These are phyloP conservation scores for Suhomyces maxii DNA, from an alignment of 1,139 yeast species.

Conservation along the genomic window DNA sequence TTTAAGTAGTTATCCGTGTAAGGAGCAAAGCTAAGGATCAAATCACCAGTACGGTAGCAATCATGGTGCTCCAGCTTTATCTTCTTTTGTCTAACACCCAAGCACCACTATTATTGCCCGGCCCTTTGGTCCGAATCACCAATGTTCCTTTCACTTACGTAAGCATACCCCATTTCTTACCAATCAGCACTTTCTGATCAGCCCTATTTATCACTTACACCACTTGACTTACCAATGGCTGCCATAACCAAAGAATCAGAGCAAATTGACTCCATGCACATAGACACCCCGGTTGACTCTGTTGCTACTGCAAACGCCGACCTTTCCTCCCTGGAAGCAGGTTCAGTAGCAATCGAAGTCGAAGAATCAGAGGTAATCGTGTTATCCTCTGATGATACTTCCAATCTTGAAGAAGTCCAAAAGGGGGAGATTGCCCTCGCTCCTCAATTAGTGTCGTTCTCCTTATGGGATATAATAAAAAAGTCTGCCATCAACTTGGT, in stretches of 20 bases:
- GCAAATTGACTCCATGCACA: background rate
- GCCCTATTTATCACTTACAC: background rate
- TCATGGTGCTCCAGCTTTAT: no score
- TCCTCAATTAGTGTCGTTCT: slow-evolving; percentile 3
- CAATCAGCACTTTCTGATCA: background rate
- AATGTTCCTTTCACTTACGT: background rate
- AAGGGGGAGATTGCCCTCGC: background rate
- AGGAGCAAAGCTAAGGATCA: no score
- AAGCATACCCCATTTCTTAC: background rate
- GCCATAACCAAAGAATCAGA: slow-evolving; percentile 3
- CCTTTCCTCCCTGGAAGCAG: background rate
- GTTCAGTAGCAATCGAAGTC: background rate
- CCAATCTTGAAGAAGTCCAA: slow-evolving; percentile 2
- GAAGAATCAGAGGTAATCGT: slow-evolving; percentile 5
- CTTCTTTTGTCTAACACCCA: no score
- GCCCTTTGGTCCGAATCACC: no score
- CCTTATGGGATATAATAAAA: slow-evolving; percentile 37
- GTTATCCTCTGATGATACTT: slow-evolving; percentile 5
- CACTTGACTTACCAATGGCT: background rate
- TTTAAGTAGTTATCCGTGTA: no score
- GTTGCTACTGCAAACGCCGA: background rate
- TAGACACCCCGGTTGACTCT: background rate
- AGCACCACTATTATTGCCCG: no score
- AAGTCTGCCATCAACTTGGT: slow-evolving; percentile 71
- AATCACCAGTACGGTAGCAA: no score